Evolutionary conservation across 2,329 filamentous ascomycete species (phyloP).

Genomic region (Scleromitrula shiraiana): DNA sequence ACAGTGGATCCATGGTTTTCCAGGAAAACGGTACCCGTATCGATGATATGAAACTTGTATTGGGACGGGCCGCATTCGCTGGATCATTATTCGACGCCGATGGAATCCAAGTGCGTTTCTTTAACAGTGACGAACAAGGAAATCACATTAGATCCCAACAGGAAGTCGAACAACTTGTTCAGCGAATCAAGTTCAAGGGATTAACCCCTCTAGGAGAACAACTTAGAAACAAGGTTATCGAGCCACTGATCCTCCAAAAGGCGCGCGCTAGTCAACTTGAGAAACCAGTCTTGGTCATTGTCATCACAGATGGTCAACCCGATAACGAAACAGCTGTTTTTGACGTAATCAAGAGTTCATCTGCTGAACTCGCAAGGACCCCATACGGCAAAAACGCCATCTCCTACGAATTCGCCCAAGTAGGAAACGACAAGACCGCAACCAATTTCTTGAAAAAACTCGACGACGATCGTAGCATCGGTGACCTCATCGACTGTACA

Average conservation of each 20-base stretch:
- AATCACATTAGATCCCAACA: constrained; percentile 49
- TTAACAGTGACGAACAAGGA: constrained; percentile 50
- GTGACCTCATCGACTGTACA: constrained; percentile 7
- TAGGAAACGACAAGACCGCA: constrained; percentile 1
- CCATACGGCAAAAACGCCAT: constrained; percentile 6
- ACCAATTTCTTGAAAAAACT: constrained; percentile 7
- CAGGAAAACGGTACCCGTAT: constrained; percentile 60
- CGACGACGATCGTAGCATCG: constrained; percentile 1
- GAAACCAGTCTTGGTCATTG: constrained; percentile 6
- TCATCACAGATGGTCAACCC: constrained; percentile 9
- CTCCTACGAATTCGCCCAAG: constrained; percentile 8
- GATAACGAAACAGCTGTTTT: constrained; percentile 8
- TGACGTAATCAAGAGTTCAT: background rate
- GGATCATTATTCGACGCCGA: constrained; percentile 63
- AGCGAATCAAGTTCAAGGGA: constrained; percentile 53
- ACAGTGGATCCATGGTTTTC: constrained; percentile 63
- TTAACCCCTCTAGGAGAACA: constrained; percentile 59
- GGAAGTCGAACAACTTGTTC: constrained; percentile 50
- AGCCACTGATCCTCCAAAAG: constrained; percentile 45
- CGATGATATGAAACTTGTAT: constrained; percentile 56
- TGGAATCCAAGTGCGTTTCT: constrained; percentile 60
- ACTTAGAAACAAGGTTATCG: constrained; percentile 54
- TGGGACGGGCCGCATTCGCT: constrained; percentile 54
- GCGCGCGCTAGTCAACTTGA: background rate
- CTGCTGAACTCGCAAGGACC: constrained; percentile 1